These are phyloP conservation scores for Venturia nashicola DNA, from an alignment of 2,329 filamentous ascomycete genomes.

Conservation along the genomic window DNA sequence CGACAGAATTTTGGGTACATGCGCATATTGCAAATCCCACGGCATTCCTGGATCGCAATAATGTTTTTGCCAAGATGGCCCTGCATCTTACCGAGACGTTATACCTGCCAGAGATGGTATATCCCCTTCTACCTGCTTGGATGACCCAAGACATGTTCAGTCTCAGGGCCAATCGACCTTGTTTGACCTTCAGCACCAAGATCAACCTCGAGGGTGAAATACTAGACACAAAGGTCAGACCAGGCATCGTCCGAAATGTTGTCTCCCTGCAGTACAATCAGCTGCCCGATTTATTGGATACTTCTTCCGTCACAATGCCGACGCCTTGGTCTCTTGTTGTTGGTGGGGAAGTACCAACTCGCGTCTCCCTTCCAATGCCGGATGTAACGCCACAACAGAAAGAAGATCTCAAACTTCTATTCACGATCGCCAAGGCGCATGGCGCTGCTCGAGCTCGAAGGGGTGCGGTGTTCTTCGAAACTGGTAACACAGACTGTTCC, in stretches of 20 bases:
- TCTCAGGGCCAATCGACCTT: conserved; percentile 39
- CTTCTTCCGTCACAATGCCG: background rate
- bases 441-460: conserved; percentile 17
- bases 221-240: conserved; percentile 40
- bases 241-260: conserved; percentile 43
- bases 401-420: conserved; percentile 19
- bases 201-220: conserved; percentile 39
- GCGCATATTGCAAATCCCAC: conserved; percentile 70
- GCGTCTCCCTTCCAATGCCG: background rate
- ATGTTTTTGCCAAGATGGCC: conserved; percentile 47
- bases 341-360: conserved; percentile 19
- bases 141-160: conserved; percentile 41
- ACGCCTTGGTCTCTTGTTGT: conserved; percentile 16
- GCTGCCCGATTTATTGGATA: background rate
- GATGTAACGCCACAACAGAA: conserved; percentile 13
- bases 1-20: conserved; percentile 58
- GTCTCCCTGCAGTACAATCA: conserved; percentile 32
- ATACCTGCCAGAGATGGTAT: conserved; percentile 44
- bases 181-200: conserved; percentile 48
- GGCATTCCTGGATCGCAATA: conserved; percentile 50
- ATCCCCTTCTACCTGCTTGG: conserved; percentile 43
- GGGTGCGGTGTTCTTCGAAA: background rate
- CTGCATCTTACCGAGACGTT: conserved; percentile 43
- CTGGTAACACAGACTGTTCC: background rate
- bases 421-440: conserved; percentile 18